A percentile compares a stretch with the other conserved stretches of the same genome.
Conservation (phyloP, 2,329 filamentous ascomycete genomes). For the Cladorrhinum sp. region DNA sequence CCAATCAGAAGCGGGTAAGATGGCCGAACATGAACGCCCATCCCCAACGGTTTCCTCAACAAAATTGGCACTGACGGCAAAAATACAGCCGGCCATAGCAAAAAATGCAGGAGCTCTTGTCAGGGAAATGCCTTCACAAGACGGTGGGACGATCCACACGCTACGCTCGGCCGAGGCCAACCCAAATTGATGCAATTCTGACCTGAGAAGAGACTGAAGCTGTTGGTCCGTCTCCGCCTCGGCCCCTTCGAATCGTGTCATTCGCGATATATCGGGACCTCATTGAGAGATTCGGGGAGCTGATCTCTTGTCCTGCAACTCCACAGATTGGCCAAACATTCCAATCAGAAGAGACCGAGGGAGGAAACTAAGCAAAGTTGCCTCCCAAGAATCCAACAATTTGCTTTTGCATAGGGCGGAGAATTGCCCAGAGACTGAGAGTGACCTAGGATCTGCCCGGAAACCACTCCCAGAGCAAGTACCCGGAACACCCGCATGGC, state of each 20-base stretch:
- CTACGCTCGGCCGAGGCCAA: conserved; percentile 23
- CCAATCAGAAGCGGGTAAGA: conserved; percentile 13
- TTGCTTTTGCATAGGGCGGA: not conserved
- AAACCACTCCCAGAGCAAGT: not conserved
- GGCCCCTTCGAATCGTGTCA: conserved; percentile 13
- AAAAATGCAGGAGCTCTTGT: conserved; percentile 5
- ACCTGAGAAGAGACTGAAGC: conserved; percentile 4
- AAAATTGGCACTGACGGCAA: conserved; percentile 19
- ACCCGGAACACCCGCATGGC: conserved; percentile 8
- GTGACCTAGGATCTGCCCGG: not conserved
- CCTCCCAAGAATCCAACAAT: conserved; percentile 1
- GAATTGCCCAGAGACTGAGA: not conserved
- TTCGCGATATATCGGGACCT: conserved; percentile 10
- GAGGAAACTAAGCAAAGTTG: not conserved
- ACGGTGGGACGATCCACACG: conserved; percentile 24
- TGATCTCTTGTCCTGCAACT: not conserved
- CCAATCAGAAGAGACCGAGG: not conserved
- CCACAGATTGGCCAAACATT: not conserved
- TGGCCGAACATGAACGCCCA: conserved; percentile 8
- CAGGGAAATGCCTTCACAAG: conserved; percentile 16
- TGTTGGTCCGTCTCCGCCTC: not conserved
- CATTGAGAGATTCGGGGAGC: not conserved
- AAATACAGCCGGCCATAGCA: conserved; percentile 12
- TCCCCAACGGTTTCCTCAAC: conserved; percentile 31
- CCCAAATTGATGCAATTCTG: conserved; percentile 11